Conservation (phyloP, 176 grass and related monocot genomes). For the Ananas comosus region DNA sequence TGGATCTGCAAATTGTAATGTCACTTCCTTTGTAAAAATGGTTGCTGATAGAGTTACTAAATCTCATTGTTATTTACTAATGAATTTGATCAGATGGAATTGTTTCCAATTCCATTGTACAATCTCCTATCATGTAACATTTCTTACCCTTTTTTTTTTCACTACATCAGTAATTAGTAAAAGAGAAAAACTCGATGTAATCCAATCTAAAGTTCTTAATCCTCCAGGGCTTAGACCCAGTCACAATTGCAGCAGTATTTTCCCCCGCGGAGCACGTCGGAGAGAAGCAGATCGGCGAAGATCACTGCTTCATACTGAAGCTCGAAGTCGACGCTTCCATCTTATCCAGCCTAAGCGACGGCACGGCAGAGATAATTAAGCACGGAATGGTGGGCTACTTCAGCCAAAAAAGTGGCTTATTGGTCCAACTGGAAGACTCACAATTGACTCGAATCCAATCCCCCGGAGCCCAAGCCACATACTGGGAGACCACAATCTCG, state of each 20-base stretch:
- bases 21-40: no score
- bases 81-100: background rate
- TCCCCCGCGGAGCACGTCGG: slow-evolving; percentile 70
- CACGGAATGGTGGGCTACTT: slow-evolving; percentile 84
- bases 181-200: no score
- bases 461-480: slow-evolving; percentile 77
- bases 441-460: slow-evolving; percentile 91
- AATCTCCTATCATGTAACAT: no score
- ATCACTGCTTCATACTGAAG: slow-evolving; percentile 86
- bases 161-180: no score
- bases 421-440: slow-evolving; percentile 67
- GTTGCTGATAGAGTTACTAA: no score
- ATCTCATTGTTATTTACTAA: background rate
- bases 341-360: slow-evolving; percentile 82
- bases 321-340: slow-evolving; percentile 52
- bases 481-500: slow-evolving; percentile 88
- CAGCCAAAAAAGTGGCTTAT: slow-evolving; percentile 90
- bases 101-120: background rate
- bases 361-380: slow-evolving; percentile 87
- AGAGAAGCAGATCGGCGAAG: slow-evolving; percentile 81
- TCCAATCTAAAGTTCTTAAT: background rate
- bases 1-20: no score
- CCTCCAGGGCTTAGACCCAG: slow-evolving; percentile 69
- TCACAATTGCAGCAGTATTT: slow-evolving; percentile 78
- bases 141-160: no score